Evolutionary conservation across 2,329 filamentous ascomycete species (phyloP).

Genomic region (Penicillium sp.): DNA sequence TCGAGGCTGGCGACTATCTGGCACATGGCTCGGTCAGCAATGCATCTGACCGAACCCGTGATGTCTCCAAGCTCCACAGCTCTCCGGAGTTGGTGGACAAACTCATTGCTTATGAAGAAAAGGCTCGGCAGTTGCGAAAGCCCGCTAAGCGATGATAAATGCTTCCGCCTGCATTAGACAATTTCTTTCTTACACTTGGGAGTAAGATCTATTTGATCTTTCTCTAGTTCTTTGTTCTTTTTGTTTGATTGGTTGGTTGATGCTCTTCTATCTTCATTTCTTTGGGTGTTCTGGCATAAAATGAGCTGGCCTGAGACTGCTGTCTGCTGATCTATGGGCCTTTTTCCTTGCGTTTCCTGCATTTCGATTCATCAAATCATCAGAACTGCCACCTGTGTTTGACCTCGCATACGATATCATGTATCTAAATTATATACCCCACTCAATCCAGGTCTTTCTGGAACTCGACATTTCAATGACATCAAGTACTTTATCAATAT

Average conservation of each 20-base stretch:
- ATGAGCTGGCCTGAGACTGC: slow-evolving; percentile 3
- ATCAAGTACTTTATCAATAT: neutral
- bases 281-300: slow-evolving; percentile 17
- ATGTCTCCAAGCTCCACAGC: slow-evolving; percentile 19
- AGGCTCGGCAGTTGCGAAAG: slow-evolving; percentile 32
- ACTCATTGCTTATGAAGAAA: slow-evolving; percentile 38
- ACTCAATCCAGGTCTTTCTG: slow-evolving; percentile 5
- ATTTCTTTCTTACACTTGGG: neutral
- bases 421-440: slow-evolving; percentile 24
- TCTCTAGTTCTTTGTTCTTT: neutral
- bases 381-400: neutral
- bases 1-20: slow-evolving; percentile 47
- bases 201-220: neutral
- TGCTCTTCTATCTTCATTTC: neutral
- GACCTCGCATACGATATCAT: slow-evolving; percentile 25
- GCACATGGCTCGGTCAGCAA: slow-evolving; percentile 33
- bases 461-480: slow-evolving; percentile 6
- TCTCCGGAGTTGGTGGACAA: slow-evolving; percentile 36
- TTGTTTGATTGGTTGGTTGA: neutral
- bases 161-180: slow-evolving; percentile 10
- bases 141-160: slow-evolving; percentile 29
- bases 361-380: neutral
- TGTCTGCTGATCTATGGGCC: neutral
- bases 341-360: neutral
- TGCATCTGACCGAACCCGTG: slow-evolving; percentile 21